Evolutionary conservation across 495 filamentous ascomycete genomes (phyloP).

Genomic region (Trichoderma erinaceum): DNA sequence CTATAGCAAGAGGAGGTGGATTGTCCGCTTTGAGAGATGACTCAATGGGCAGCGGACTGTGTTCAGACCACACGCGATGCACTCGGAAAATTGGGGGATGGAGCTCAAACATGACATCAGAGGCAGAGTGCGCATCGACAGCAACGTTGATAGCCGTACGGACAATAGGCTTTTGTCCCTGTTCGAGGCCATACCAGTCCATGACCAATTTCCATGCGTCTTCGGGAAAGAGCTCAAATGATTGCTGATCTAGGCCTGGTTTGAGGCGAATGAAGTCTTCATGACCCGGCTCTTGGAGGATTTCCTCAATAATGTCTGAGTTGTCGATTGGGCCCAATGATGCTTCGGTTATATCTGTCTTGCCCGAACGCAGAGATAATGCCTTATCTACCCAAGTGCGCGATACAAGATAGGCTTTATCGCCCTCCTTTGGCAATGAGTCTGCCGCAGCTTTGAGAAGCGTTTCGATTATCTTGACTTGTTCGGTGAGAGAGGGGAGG

Average conservation of each 20-base stretch:
- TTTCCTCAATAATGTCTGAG: constrained; percentile 55
- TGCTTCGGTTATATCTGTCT: constrained; percentile 40
- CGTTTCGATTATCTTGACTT: constrained; percentile 62
- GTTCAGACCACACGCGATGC: constrained; percentile 62
- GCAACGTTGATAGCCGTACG: constrained; percentile 73
- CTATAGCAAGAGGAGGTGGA: constrained; percentile 50
- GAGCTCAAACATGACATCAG: constrained; percentile 75
- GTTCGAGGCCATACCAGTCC: constrained; percentile 71
- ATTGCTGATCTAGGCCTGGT: constrained; percentile 58
- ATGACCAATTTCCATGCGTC: constrained; percentile 76
- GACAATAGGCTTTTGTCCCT: constrained; percentile 64
- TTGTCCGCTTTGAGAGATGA: constrained; percentile 52
- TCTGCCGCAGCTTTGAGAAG: constrained; percentile 51
- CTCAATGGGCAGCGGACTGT: constrained; percentile 47
- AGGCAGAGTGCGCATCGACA: constrained; percentile 42
- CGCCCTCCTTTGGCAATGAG: constrained; percentile 54
- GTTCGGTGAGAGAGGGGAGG: constrained; percentile 64
- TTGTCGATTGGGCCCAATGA: constrained; percentile 84
- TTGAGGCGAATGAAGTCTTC: constrained; percentile 69
- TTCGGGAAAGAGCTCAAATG: constrained; percentile 72
- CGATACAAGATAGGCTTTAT: constrained; percentile 74
- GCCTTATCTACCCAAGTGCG: constrained; percentile 72
- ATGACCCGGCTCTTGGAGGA: constrained; percentile 39
- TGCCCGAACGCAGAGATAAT: constrained; percentile 49
- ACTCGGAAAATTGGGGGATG: constrained; percentile 84